These are phyloP conservation scores for Talaromyces albobiverticillius DNA, from an alignment of 2,329 filamentous ascomycete species.

Conservation along the genomic window DNA sequence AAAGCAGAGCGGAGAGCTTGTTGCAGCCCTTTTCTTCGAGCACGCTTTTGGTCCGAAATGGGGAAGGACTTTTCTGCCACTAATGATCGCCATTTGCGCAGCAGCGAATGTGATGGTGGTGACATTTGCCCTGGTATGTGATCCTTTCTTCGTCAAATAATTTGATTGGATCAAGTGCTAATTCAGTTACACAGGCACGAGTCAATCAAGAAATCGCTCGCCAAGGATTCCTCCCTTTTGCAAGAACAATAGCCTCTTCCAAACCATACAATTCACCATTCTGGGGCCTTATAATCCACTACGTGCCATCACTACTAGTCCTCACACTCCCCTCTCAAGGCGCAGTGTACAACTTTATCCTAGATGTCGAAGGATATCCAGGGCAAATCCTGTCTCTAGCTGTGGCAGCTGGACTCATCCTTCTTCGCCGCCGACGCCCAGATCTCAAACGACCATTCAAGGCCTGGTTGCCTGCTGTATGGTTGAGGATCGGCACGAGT, in stretches of 20 bases:
- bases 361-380: conserved; percentile 69
- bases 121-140: conserved; percentile 62
- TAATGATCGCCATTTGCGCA: conserved; percentile 65
- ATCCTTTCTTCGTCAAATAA: neutral
- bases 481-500: conserved; percentile 54
- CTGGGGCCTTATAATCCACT: conserved; percentile 67
- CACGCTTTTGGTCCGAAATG: conserved; percentile 59
- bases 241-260: conserved; percentile 60
- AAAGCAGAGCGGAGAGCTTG: conserved; percentile 62
- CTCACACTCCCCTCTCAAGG: conserved; percentile 63
- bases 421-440: conserved; percentile 59
- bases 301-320: conserved; percentile 64
- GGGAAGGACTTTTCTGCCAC: conserved; percentile 57
- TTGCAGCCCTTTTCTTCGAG: conserved; percentile 67
- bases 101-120: conserved; percentile 72
- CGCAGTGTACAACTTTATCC: conserved; percentile 69
- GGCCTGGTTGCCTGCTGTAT: conserved; percentile 61
- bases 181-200: conserved; percentile 50
- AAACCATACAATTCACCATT: conserved; percentile 65
- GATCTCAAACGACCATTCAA: conserved; percentile 63
- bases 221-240: conserved; percentile 67
- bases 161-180: neutral
- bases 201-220: conserved; percentile 71
- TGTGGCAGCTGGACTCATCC: conserved; percentile 57
- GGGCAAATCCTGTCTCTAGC: conserved; percentile 60